phyloP scores from a whole-genome alignment of 1,284 basidiomycete genomes.

The Trichosporon sp. region DNA sequence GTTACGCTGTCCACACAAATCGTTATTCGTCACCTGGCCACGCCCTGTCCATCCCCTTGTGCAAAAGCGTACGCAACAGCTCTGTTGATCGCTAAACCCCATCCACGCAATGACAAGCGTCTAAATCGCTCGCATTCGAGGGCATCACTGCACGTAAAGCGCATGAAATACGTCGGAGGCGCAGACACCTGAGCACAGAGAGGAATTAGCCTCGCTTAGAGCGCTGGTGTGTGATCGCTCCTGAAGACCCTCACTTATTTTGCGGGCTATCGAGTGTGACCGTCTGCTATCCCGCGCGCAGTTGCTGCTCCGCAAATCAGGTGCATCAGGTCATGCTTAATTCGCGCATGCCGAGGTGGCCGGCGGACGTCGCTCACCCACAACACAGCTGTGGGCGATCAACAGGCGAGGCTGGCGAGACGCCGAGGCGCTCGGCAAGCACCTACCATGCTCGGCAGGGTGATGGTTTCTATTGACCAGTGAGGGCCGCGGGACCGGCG shows the following conservation, averaged over 20 bases:
- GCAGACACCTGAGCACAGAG: not conserved
- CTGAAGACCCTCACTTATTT: not conserved
- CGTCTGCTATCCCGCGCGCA: not conserved
- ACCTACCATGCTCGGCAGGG: too few species aligned
- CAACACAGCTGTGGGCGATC: too few species aligned
- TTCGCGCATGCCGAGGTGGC: not conserved
- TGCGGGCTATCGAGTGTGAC: not conserved
- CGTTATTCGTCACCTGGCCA: not conserved
- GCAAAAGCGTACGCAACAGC: too few species aligned
- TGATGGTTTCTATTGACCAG: too few species aligned
- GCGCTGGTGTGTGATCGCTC: not conserved
- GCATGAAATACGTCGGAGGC: not conserved
- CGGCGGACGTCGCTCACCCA: not conserved
- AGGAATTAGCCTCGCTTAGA: not conserved
- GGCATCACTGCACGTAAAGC: too few species aligned
- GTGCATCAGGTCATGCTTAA: not conserved
- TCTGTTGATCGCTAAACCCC: too few species aligned
- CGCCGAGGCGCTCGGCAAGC: too few species aligned
- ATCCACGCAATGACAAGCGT: too few species aligned
- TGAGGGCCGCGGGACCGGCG: not conserved
- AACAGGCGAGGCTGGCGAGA: too few species aligned
- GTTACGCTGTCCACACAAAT: not conserved
- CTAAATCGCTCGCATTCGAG: not conserved
- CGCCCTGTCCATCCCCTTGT: not conserved
- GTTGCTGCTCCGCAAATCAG: not conserved